phyloP scores from a whole-genome alignment of 2,329 filamentous ascomycete genomes.

The Pseudopithomyces maydicus region DNA sequence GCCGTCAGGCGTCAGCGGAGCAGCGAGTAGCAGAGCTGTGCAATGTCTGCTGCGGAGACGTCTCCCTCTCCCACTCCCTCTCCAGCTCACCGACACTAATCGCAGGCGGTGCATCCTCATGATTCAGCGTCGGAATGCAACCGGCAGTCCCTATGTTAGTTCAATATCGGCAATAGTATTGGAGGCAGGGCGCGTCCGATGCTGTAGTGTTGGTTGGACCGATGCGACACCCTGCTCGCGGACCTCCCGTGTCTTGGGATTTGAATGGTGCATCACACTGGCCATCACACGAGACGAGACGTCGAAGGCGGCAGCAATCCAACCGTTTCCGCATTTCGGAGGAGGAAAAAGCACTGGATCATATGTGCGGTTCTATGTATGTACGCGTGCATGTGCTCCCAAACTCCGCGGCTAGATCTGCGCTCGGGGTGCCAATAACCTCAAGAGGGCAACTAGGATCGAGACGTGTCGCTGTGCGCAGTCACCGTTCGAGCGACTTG shows the following conservation, averaged over 20 bases:
- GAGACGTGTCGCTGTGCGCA: constrained; percentile 6
- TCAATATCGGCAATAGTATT: constrained; percentile 11
- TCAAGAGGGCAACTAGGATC: too few relatives aligned
- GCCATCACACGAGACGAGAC: constrained; percentile 21
- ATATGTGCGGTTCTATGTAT: not conserved
- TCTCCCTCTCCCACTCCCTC: constrained; percentile 15
- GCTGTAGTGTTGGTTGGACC: constrained; percentile 17
- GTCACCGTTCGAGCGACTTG: constrained; percentile 19
- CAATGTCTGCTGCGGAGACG: constrained; percentile 24
- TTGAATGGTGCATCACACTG: constrained; percentile 10
- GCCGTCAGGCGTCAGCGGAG: constrained; percentile 22
- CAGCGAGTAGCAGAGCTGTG: constrained; percentile 11
- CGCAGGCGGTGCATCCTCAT: constrained; percentile 25
- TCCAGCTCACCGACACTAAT: constrained; percentile 19
- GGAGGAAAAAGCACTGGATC: not conserved
- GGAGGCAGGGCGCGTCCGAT: constrained; percentile 9
- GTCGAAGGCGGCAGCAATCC: constrained; percentile 6
- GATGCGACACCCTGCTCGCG: constrained; percentile 20
- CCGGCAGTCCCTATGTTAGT: constrained; percentile 12
- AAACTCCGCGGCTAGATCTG: constrained; percentile 6
- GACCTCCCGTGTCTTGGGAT: constrained; percentile 19
- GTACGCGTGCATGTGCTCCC: constrained; percentile 1
- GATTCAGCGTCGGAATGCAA: constrained; percentile 19
- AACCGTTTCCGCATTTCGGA: not conserved
- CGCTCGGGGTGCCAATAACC: constrained; percentile 12